Percentiles rank a stretch among this genome's conserved stretches.
phyloP scores from a whole-genome alignment of 805 yeast genomes.

The Candida andamanensis region DNA sequence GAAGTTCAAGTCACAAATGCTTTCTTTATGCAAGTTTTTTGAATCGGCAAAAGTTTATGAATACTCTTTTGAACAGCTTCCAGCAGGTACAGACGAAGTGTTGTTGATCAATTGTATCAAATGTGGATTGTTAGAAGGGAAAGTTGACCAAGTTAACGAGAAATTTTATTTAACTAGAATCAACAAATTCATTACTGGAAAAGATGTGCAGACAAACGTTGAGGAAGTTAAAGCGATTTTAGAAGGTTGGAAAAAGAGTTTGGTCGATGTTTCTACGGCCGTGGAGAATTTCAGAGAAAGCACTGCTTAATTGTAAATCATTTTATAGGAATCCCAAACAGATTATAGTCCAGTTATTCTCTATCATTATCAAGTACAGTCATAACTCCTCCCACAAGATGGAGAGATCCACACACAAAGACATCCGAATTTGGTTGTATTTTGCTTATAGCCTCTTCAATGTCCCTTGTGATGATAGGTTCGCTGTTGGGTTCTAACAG shows the following conservation, averaged over 20 bases:
- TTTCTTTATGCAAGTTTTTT: conserved; percentile 37
- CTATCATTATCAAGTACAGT: conserved; percentile 65
- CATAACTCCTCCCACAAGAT: conserved; percentile 88
- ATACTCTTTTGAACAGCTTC: conserved; percentile 35
- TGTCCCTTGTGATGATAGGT: conserved; percentile 58
- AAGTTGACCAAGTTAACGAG: conserved; percentile 39
- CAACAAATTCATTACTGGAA: conserved; percentile 35
- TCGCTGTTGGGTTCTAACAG: conserved; percentile 31
- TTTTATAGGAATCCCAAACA: conserved; percentile 1
- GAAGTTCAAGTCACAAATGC: conserved; percentile 32
- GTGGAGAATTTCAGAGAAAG: conserved; percentile 40
- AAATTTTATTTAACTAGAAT: conserved; percentile 37
- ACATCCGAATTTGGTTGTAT: conserved; percentile 47
- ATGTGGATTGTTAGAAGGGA: conserved; percentile 42
- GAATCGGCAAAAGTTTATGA: conserved; percentile 14
- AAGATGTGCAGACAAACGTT: conserved; percentile 27
- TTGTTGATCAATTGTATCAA: conserved; percentile 38
- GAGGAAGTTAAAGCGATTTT: conserved; percentile 30
- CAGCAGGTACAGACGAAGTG: conserved; percentile 34
- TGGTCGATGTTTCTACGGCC: conserved; percentile 36
- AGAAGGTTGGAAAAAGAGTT: conserved; percentile 35
- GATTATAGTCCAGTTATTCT: conserved; percentile 16
- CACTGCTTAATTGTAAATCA: conserved; percentile 17
- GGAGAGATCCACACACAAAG: conserved; percentile 90
- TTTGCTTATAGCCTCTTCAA: conserved; percentile 52